Percentiles rank a stretch among this genome's conserved stretches.
Evolutionary conservation across 164 flowering plant genomes (phyloP).

Genomic region (Annona cherimola): DNA sequence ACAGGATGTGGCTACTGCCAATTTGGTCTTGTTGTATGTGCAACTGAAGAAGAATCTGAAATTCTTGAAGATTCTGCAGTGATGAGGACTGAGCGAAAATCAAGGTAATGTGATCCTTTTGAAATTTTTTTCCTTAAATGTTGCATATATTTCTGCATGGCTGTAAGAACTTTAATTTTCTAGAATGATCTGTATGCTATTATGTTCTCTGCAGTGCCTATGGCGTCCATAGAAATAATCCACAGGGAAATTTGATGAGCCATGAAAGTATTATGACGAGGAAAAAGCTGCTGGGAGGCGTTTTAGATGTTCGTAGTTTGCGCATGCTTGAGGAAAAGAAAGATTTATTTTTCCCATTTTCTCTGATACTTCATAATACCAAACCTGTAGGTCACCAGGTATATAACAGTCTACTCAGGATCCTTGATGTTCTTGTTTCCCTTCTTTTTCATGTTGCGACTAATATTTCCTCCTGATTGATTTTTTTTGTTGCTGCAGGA

Average conservation of each 20-base stretch:
- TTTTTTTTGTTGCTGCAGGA: conserved; percentile 51
- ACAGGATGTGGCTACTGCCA: conserved; percentile 67
- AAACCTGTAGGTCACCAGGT: conserved; percentile 99
- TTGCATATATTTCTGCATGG: not conserved
- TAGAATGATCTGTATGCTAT: not conserved
- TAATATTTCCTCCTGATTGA: not conserved
- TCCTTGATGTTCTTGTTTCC: not conserved
- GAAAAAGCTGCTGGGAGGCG: conserved; percentile 44
- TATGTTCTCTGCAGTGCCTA: conserved; percentile 25
- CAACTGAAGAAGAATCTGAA: conserved; percentile 36
- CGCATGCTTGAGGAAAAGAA: conserved; percentile 65
- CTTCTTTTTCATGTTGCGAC: not conserved
- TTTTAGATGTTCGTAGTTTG: conserved; percentile 56
- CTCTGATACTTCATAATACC: conserved; percentile 74
- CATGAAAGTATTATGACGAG: conserved; percentile 28
- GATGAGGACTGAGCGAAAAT: conserved; percentile 22
- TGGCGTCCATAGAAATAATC: conserved; percentile 23
- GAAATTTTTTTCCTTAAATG: not conserved
- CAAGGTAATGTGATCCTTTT: conserved; percentile 36
- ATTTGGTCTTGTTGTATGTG: conserved; percentile 65
- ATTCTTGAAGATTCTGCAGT: conserved; percentile 21
- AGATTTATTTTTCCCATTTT: conserved; percentile 56
- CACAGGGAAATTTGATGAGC: conserved; percentile 25
- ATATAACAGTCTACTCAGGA: conserved; percentile 3
- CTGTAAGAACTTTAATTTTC: not conserved